Percentiles rank a stretch among this genome's conserved stretches.
Conservation (phyloP, 108 stramenopile genomes). For the Bacterosira constricta region DNA sequence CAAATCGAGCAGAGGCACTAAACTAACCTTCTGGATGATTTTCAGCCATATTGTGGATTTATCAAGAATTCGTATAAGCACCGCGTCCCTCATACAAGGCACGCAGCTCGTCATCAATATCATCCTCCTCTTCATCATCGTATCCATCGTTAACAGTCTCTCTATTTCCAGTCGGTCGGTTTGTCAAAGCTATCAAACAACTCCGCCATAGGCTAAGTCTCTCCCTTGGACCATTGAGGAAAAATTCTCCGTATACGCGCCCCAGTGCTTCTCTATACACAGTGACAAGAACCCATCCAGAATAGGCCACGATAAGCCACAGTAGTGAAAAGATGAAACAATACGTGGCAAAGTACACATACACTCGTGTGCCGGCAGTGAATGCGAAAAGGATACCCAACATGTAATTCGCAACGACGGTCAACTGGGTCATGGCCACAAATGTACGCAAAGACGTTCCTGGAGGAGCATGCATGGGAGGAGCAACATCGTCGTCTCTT, state of each 20-base stretch:
- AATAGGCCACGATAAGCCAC: constrained; percentile 27
- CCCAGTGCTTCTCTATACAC: constrained; percentile 33
- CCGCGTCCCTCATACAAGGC: constrained; percentile 25
- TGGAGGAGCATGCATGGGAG: constrained; percentile 26
- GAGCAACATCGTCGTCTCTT: constrained; percentile 10
- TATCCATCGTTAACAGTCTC: background rate
- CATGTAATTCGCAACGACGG: constrained; percentile 41
- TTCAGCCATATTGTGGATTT: no score
- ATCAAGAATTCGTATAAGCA: background rate
- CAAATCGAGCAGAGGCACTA: no score
- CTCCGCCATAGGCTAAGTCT: background rate
- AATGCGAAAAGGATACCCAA: constrained; percentile 40
- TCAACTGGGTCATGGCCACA: constrained; percentile 32
- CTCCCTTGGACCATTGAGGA: constrained; percentile 4
- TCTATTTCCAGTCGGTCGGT: background rate
- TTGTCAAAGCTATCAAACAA: background rate
- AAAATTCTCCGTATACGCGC: constrained; percentile 20
- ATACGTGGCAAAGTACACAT: constrained; percentile 45
- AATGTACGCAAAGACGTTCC: constrained; percentile 17
- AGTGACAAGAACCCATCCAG: constrained; percentile 27
- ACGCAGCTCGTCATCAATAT: constrained; percentile 34
- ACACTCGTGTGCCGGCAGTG: constrained; percentile 38
- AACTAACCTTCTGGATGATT: no score
- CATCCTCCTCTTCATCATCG: constrained; percentile 33
- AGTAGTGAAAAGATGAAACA: constrained; percentile 45